A percentile compares a stretch with the other conserved stretches of the same genome.
These are phyloP conservation scores for Alternaria gansuensis DNA, from an alignment of 2,329 filamentous ascomycete species.

Conservation along the genomic window DNA sequence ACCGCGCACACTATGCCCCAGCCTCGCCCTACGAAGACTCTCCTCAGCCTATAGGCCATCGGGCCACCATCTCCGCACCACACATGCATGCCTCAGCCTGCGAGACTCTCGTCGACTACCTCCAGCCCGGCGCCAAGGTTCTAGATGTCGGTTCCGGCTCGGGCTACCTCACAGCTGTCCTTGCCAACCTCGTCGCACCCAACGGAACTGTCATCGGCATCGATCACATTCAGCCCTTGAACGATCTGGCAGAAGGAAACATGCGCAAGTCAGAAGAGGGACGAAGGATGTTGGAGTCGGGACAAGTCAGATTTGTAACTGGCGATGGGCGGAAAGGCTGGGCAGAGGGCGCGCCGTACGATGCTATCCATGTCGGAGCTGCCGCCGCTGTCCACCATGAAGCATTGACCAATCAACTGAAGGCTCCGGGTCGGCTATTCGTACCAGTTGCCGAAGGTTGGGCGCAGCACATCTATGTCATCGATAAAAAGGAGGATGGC, in stretches of 20 bases:
- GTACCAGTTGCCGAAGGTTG: conserved; percentile 71
- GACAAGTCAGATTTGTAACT: conserved; percentile 73
- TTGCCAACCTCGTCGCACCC: conserved; percentile 76
- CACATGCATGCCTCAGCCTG: conserved; percentile 76
- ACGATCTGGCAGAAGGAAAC: conserved; percentile 54
- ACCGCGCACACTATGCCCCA: conserved; percentile 85
- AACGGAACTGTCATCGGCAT: conserved; percentile 58
- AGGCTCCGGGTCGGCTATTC: conserved; percentile 80
- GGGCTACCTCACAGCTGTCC: conserved; percentile 84
- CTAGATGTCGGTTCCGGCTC: conserved; percentile 61
- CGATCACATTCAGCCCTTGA: conserved; percentile 60
- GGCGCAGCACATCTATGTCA: conserved; percentile 74
- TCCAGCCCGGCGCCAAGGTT: conserved; percentile 61
- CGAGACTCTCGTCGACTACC: conserved; percentile 68
- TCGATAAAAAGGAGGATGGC: conserved; percentile 76
- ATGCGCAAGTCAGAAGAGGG: conserved; percentile 57
- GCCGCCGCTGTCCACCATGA: conserved; percentile 78
- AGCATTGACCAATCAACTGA: conserved; percentile 78
- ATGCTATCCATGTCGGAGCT: conserved; percentile 95
- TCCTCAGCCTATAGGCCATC: conserved; percentile 72
- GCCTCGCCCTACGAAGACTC: conserved; percentile 74
- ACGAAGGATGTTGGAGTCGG: conserved; percentile 67
- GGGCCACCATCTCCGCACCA: conserved; percentile 75
- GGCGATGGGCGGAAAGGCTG: conserved; percentile 69
- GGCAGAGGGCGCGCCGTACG: conserved; percentile 68